Base-by-base conservation (phyloP, 495 filamentous ascomycete genomes). In the Hypoxylon rickii region DNA sequence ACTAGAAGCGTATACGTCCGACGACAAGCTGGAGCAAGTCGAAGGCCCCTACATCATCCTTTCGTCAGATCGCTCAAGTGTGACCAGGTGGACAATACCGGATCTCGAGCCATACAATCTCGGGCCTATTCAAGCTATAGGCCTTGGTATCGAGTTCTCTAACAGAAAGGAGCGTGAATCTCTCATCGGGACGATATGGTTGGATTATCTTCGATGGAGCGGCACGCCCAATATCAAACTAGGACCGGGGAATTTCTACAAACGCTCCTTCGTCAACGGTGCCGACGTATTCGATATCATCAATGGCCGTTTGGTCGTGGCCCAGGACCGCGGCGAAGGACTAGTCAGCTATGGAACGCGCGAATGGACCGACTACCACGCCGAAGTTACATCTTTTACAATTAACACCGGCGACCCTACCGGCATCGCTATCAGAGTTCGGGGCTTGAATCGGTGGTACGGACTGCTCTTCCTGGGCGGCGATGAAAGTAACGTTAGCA, bases 401-500 rank as follows among this genome's bases (percentile, higher is more conserved):
- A 24, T 69, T n/a, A 61, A 59, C 18, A 43, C 59, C 2, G 58
- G 61, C 18, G 41, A 33, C 6, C 58, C 53, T 4, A 61, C 41
- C 1, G 68, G 68, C 12, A 50, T 66, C 2, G 66, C 56, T 1
- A 51, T 61, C 3, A 21, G 68, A 5, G 61, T 67, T 5, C 49
- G 52, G 17, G 68, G 68, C 15, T 15, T 71, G 37, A 67, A 64
- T 26, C 21, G 66, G 39, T 71, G 58, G 19, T 68, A 69, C 38
- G 68, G 47, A 0, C 16, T 71, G 0, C 1, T 63, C 1, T 64
- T 71, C 36, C 7, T 6, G 2, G n/a, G 7, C 0, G 10, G n/a
- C 3, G 16, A 11, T 7, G 5, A 18, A 2, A 20, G 37, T 10
- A 17, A 13, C 13, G 13, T 4, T 7, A 12, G 7, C 10, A 31